A percentile compares a stretch with the other conserved stretches of the same genome.
Evolutionary conservation across 2,329 filamentous ascomycete species (phyloP).

Genomic region (Alternaria longipes): DNA sequence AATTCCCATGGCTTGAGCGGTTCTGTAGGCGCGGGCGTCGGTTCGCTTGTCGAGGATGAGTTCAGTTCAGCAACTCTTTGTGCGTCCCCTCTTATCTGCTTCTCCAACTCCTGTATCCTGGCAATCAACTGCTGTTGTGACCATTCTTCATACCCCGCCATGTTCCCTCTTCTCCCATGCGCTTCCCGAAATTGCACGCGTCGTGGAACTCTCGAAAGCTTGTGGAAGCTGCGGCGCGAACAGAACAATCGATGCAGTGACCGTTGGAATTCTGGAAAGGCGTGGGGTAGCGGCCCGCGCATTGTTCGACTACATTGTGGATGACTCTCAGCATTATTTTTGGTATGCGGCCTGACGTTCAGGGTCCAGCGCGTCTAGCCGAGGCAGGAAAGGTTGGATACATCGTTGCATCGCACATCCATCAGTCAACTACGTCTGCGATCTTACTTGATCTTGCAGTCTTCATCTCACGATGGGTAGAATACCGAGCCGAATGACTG

Average conservation of each 20-base stretch:
- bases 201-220: constrained; percentile 43
- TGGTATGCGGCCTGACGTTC: constrained; percentile 37
- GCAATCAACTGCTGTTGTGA: constrained; percentile 47
- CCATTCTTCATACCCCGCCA: constrained; percentile 46
- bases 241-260: constrained; percentile 43
- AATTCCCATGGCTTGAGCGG: constrained; percentile 22
- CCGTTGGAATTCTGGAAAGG: constrained; percentile 39
- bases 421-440: background rate
- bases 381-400: constrained; percentile 4
- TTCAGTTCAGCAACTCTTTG: background rate
- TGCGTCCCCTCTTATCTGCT: constrained; percentile 17
- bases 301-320: constrained; percentile 33
- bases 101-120: constrained; percentile 45
- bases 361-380: constrained; percentile 31
- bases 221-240: constrained; percentile 41
- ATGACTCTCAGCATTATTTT: constrained; percentile 35
- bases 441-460: background rate
- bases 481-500: background rate
- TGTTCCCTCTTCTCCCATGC: constrained; percentile 24
- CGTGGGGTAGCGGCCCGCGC: constrained; percentile 36
- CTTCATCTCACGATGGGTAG: background rate
- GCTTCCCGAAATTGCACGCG: constrained; percentile 31
- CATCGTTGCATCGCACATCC: background rate
- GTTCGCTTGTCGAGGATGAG: constrained; percentile 1
- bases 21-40: background rate